Evolutionary conservation across 148 eudicot species (phyloP), one percentile per base, ranked within the genome.

Genomic region (Chenopodium album): DNA sequence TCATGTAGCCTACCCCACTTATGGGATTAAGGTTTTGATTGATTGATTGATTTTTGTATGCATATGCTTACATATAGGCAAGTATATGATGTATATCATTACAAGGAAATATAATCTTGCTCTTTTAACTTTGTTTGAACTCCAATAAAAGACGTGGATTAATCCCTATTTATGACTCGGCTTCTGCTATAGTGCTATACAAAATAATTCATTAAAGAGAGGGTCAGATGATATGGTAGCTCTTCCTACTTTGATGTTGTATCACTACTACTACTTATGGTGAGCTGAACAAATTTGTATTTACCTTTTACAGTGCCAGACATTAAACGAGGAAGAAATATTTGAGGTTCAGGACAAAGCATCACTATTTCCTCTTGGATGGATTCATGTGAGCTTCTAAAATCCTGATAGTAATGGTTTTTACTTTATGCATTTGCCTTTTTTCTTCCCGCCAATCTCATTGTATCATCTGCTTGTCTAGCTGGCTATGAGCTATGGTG

Each of bases 311-410:
- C 91, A 96, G 99, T 96, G 99, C 84, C 94, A 91, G 72, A 96
- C 98, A 29, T 78, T 91, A 77, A 96, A 91, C 68, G 99, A 96
- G 91, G 99, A 96, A 86, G 98, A 96, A 78, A 91, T 96, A 28
- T 96, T 94, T 82, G 99, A 96, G 85, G 94, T 92, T 87, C 99
- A 96, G 85, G 99, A 96, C 90, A 90, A 84, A 80, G 76, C 79
- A 37, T 96, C 99, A 34, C 91, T 96, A 71, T 94, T 96, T 80
- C 97, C 92, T 52, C 99, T 96, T 78, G 97, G 99, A 52, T 96
- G 99, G 99, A 96, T 96, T 83, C 99, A 96, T 78, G 99, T 96
- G 81, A 91, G 99, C 89, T 83, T 73, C 73, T 76, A 70, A 47
- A 28, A 59, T 62, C 77, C 31, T 67, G 32, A 32, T 32, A 50